Conservation (phyloP, 2,329 filamentous ascomycete species). For the Sphaerulina vaccinii region DNA sequence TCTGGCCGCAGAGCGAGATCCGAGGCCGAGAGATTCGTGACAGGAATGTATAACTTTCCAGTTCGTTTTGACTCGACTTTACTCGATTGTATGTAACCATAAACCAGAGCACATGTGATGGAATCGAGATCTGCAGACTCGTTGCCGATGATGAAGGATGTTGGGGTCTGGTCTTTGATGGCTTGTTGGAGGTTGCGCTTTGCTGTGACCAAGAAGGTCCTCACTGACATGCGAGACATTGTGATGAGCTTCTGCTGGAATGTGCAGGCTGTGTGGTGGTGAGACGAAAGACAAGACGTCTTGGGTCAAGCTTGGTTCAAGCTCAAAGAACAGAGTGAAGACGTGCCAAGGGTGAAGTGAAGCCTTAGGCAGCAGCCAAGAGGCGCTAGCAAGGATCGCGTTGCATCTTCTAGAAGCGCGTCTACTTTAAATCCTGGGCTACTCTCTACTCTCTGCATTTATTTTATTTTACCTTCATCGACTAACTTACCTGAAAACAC, state of each 20-base stretch:
- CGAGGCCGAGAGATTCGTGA: slow-evolving; percentile 67
- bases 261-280: neutral
- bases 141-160: slow-evolving; percentile 55
- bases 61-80: slow-evolving; percentile 47
- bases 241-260: neutral
- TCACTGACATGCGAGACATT: slow-evolving; percentile 47
- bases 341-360: neutral
- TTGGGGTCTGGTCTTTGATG: slow-evolving; percentile 40
- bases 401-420: slow-evolving; percentile 9
- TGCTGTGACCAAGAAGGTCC: slow-evolving; percentile 48
- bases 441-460: neutral
- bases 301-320: neutral
- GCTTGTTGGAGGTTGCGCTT: slow-evolving; percentile 45
- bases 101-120: slow-evolving; percentile 69
- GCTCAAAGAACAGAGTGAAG: neutral
- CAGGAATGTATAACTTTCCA: slow-evolving; percentile 63
- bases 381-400: neutral
- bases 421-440: neutral
- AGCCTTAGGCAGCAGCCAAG: neutral
- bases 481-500: too few species aligned
- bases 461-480: neutral
- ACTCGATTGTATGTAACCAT: slow-evolving; percentile 70
- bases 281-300: neutral
- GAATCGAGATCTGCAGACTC: slow-evolving; percentile 75
- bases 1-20: slow-evolving; percentile 74